Percentiles rank a stretch among this genome's conserved stretches.
Evolutionary conservation across 2,329 filamentous ascomycete genomes (phyloP).

Genomic region (Nemania sp.): DNA sequence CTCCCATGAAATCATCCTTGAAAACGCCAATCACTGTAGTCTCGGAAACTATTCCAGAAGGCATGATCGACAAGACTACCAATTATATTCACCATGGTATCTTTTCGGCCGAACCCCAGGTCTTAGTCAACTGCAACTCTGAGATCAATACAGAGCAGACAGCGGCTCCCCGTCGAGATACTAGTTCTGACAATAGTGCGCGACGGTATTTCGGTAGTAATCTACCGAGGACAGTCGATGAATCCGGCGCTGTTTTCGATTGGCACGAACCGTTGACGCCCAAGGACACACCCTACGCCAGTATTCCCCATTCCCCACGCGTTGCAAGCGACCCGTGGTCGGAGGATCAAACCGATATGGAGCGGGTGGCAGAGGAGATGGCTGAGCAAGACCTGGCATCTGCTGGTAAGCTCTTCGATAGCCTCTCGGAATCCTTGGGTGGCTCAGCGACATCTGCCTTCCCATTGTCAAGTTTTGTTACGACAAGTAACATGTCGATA

Average conservation of each 20-base stretch:
- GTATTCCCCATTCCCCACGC: constrained; percentile 3
- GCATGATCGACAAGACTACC: neutral
- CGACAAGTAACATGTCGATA: constrained; percentile 38
- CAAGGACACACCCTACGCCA: constrained; percentile 9
- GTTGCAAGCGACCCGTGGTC: constrained; percentile 28
- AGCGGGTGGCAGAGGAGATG: constrained; percentile 31
- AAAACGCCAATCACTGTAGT: neutral
- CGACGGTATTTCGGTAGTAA: neutral
- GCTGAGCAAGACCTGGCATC: constrained; percentile 36
- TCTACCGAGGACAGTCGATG: neutral
- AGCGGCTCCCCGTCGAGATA: neutral
- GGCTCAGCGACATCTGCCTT: constrained; percentile 31
- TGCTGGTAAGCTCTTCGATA: constrained; percentile 38
- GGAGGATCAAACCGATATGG: constrained; percentile 20
- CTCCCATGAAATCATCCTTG: neutral
- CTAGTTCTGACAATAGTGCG: neutral
- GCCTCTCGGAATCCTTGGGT: constrained; percentile 25
- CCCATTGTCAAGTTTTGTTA: constrained; percentile 27
- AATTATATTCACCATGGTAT: neutral
- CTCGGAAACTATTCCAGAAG: neutral
- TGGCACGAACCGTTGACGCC: constrained; percentile 29
- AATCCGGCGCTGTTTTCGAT: neutral
- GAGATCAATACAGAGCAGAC: neutral
- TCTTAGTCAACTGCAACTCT: neutral
- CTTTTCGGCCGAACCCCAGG: neutral